Evolutionary conservation across 768 basidiomycete species (phyloP), one percentile per base, ranked within the genome.

Genomic region (Paxillus ammoniavirescens): DNA sequence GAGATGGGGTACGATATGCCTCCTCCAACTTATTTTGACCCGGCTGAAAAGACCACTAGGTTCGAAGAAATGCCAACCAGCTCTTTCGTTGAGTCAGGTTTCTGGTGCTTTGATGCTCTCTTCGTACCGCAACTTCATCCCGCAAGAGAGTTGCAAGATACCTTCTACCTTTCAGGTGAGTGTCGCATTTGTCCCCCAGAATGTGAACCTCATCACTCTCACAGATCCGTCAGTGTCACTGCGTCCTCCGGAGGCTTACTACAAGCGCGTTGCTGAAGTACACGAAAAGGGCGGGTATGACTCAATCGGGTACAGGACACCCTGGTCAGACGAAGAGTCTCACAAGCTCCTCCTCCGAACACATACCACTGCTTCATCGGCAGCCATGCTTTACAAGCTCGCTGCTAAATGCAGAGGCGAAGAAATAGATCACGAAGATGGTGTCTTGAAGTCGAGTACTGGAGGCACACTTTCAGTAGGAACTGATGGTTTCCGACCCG

Each of bases 111-210:
- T 73, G 97, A 99, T 70, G 86, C 95, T 2, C 80, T 99, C 59
- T 99, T 96, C 71, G 97, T 99, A 0, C 97, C 97, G 0, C 97
- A 99, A 66, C 96, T 98, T 69, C 97, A 99, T 75, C 97, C 97
- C 7, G 97, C 97, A 12, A 85, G 97, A 64, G 97, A 99, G 59
- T 67, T 98, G 45, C 97, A 99, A 71, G 97, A 99, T 65, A 99
- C 97, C 5, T 99, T 99, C 81, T 99, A 98, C 72, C 79, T 98
- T 28, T 97, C 96, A 51, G 93, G 93, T 85, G 62, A 56, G 72
- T 52, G 12, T 47, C 36, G 38, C n/a, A 8, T 23, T 26, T 1
- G 42, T 42, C 47, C 17, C 35, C 37, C 37, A 30, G 40, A 7
- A 30, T 17, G 46, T 33, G 23, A 30, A 23, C 33, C 50, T 59